These are phyloP conservation scores for Taphrina populina DNA, from an alignment of 1,139 yeast species.

Conservation along the genomic window DNA sequence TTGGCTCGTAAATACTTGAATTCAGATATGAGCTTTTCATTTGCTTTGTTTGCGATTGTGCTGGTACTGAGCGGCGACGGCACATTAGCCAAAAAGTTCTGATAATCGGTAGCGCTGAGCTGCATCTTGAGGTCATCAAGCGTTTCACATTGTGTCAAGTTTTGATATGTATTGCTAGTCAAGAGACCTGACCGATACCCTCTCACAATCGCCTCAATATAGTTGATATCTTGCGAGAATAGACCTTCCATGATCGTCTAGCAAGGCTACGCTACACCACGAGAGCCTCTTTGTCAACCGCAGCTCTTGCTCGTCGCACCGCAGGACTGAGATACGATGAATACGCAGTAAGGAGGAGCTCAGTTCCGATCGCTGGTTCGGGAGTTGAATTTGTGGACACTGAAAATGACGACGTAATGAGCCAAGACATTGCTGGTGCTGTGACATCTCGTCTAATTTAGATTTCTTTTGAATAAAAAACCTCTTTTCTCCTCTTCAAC, in stretches of 20 bases:
- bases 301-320: too few relatives aligned
- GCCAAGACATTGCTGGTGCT: too few relatives aligned
- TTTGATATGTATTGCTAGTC: slow-evolving; percentile 74
- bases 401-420: too few relatives aligned
- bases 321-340: too few relatives aligned
- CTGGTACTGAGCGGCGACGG: slow-evolving; percentile 81
- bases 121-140: slow-evolving; percentile 92
- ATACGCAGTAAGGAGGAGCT: too few relatives aligned
- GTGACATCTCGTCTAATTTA: too few relatives aligned
- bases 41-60: slow-evolving; percentile 74
- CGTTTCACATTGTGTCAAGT: slow-evolving; percentile 92
- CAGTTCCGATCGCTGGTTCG: too few relatives aligned
- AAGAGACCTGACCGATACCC: slow-evolving; percentile 88
- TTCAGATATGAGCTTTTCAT: slow-evolving; percentile 72
- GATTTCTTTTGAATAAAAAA: too few relatives aligned
- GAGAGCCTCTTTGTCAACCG: too few relatives aligned
- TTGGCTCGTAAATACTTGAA: slow-evolving; percentile 83
- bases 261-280: too few relatives aligned
- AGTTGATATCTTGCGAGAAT: slow-evolving; percentile 55
- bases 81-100: slow-evolving; percentile 79
- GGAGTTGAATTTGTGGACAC: too few relatives aligned
- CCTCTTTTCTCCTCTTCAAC: too few relatives aligned
- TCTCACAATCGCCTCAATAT: slow-evolving; percentile 88
- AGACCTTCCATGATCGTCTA: slow-evolving; percentile 28
- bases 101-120: slow-evolving; percentile 92